Percentiles rank a stretch among this genome's conserved stretches.
Evolutionary conservation across 176 grass and related monocot genomes (phyloP).

Genomic region (Lolium perenne): DNA sequence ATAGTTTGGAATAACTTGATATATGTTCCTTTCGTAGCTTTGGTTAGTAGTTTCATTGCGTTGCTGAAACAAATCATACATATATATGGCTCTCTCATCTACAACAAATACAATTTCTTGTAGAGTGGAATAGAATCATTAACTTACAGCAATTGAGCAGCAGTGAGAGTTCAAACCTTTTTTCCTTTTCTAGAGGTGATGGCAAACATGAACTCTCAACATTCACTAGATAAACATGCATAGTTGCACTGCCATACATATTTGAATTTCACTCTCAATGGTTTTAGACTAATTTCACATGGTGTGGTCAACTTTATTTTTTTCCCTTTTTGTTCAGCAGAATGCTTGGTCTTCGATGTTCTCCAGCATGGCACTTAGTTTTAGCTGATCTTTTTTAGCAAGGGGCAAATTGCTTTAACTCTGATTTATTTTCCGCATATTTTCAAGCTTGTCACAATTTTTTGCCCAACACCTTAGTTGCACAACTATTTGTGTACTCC

Average conservation of each 20-base stretch:
- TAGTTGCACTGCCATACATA: neutral
- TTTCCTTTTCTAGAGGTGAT: neutral
- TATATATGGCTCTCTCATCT: neutral
- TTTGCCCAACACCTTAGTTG: neutral
- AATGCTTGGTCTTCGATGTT: neutral
- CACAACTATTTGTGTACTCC: neutral
- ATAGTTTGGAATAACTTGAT: neutral
- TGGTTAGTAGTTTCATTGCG: neutral
- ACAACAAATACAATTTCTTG: neutral
- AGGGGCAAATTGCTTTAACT: constrained; percentile 2
- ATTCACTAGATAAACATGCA: neutral
- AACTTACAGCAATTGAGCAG: neutral
- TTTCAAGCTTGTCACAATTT: neutral
- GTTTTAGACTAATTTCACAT: neutral
- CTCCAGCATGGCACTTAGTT: neutral
- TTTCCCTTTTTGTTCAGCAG: neutral
- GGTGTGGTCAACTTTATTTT: neutral
- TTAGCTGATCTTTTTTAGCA: neutral
- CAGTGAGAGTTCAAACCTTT: neutral
- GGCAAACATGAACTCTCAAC: neutral
- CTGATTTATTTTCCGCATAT: neutral
- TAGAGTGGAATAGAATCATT: neutral
- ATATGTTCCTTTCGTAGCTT: neutral
- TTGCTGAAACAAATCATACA: neutral
- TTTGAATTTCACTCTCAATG: neutral